phyloP scores from a whole-genome alignment of 148 eudicot species.

The Silene conica region DNA sequence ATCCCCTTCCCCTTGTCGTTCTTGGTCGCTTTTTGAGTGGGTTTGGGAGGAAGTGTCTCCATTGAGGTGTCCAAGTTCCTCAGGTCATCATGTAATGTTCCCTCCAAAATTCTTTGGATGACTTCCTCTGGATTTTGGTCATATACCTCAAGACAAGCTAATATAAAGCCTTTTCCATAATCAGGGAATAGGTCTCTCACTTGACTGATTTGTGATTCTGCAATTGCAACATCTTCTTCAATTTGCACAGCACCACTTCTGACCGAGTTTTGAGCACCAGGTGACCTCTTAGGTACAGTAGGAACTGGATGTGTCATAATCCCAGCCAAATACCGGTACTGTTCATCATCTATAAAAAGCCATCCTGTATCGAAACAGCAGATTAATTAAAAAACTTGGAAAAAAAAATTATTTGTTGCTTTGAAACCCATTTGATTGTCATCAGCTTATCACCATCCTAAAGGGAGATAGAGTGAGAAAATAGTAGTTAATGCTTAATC shows the following conservation, averaged over 20 bases:
- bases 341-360: slow-evolving; percentile 72
- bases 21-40: slow-evolving; percentile 29
- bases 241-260: slow-evolving; percentile 31
- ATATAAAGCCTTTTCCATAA: slow-evolving; percentile 78
- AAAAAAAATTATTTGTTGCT: neutral
- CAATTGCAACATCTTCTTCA: slow-evolving; percentile 64
- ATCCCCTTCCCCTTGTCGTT: slow-evolving; percentile 83
- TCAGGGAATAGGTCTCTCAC: slow-evolving; percentile 90
- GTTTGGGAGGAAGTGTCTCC: slow-evolving; percentile 52
- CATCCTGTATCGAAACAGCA: slow-evolving; percentile 53
- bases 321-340: slow-evolving; percentile 48
- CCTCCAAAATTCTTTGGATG: slow-evolving; percentile 86
- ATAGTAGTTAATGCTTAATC: neutral
- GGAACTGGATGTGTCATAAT: slow-evolving; percentile 44
- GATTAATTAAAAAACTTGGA: neutral
- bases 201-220: slow-evolving; percentile 87
- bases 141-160: slow-evolving; percentile 87
- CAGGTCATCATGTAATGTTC: slow-evolving; percentile 77
- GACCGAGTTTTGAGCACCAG: slow-evolving; percentile 28
- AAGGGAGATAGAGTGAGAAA: neutral
- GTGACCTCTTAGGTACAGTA: slow-evolving; percentile 20
- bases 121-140: slow-evolving; percentile 88
- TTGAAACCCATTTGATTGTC: neutral
- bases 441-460: neutral
- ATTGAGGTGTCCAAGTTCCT: slow-evolving; percentile 51